phyloP scores from a whole-genome alignment of 1,139 yeast genomes.

The Diutina sp. region DNA sequence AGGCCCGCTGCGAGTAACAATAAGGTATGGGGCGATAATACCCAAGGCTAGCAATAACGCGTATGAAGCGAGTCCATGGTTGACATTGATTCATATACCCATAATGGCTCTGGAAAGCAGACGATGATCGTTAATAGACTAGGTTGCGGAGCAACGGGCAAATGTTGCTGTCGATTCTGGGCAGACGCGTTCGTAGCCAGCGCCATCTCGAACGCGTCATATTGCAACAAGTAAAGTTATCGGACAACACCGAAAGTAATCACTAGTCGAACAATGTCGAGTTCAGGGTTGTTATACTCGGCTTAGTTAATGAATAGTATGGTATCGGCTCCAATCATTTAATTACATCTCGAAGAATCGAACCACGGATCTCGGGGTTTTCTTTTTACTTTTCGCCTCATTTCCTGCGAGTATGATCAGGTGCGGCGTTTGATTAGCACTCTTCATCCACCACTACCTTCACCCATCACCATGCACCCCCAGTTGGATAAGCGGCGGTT shows the following conservation, averaged over 20 bases:
- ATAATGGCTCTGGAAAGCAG: too few relatives aligned
- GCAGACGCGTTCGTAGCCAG: not conserved
- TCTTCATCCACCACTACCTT: not conserved
- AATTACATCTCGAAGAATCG: not conserved
- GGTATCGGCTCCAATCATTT: too few relatives aligned
- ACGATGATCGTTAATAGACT: too few relatives aligned
- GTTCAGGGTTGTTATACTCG: too few relatives aligned
- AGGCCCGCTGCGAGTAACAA: too few relatives aligned
- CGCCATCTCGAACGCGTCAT: not conserved
- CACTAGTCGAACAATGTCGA: too few relatives aligned
- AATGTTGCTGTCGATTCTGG: not conserved
- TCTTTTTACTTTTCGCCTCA: too few relatives aligned
- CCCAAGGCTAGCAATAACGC: too few relatives aligned
- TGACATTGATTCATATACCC: too few relatives aligned
- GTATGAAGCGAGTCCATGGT: too few relatives aligned
- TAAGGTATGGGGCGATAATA: not conserved
- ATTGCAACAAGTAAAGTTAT: not conserved
- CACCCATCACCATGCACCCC: conserved; percentile 23
- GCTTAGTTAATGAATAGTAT: too few relatives aligned
- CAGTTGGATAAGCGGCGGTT: conserved; percentile 33
- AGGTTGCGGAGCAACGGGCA: not conserved
- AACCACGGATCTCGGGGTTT: not conserved
- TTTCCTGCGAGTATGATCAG: too few relatives aligned
- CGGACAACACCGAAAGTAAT: not conserved
- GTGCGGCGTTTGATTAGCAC: not conserved